A percentile compares a stretch with the other conserved stretches of the same genome.
Conservation (phyloP, 805 yeast genomes). For the Danielia oregonensis region DNA sequence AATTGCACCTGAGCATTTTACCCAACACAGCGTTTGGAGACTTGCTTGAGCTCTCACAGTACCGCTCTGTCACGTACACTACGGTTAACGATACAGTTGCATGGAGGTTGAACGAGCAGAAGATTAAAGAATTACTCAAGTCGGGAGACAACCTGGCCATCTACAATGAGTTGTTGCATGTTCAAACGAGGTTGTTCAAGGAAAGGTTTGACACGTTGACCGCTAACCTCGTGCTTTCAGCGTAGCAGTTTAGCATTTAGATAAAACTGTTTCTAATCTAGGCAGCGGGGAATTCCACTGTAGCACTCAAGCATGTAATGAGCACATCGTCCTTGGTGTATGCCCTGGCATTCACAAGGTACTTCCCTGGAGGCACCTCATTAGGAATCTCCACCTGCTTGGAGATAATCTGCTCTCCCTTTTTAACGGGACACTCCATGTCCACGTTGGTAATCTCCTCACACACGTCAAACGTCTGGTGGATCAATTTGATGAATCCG, state of each 20-base stretch:
- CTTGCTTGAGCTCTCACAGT: constrained; percentile 26
- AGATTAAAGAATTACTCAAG: constrained; percentile 43
- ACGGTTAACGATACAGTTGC: constrained; percentile 61
- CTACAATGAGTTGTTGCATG: constrained; percentile 59
- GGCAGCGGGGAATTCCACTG: constrained; percentile 50
- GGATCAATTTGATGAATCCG: constrained; percentile 84
- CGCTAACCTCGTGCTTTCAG: constrained; percentile 68
- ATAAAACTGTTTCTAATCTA: background rate
- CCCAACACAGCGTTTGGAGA: constrained; percentile 80
- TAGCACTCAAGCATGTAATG: constrained; percentile 79
- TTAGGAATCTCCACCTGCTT: constrained; percentile 81
- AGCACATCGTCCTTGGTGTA: constrained; percentile 78
- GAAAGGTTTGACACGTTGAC: constrained; percentile 73
- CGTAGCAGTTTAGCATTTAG: constrained; percentile 23
- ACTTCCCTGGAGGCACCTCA: constrained; percentile 94
- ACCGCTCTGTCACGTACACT: constrained; percentile 44
- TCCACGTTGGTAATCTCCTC: constrained; percentile 82
- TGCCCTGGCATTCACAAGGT: constrained; percentile 84
- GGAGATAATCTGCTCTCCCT: constrained; percentile 62
- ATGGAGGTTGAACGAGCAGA: constrained; percentile 59
- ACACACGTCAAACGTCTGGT: constrained; percentile 91
- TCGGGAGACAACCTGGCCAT: constrained; percentile 46
- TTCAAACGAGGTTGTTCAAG: constrained; percentile 59
- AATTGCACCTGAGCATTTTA: constrained; percentile 44
- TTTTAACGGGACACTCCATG: constrained; percentile 73